Evolutionary conservation across 331 rosid genomes (phyloP), one percentile per base, ranked within the genome.

Genomic region (Dryas integrifolia): DNA sequence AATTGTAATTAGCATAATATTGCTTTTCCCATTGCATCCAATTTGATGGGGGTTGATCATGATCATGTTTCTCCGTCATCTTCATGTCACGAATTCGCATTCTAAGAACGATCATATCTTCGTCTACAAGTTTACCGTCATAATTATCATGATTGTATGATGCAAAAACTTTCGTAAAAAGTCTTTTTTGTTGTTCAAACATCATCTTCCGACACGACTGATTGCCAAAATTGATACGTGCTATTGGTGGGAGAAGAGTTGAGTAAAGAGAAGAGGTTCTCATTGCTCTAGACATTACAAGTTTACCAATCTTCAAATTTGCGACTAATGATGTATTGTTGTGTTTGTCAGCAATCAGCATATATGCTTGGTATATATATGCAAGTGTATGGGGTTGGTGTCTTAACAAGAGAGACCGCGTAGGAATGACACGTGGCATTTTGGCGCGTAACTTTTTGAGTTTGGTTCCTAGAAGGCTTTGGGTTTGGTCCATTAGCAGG

Each of bases 11-110:
- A n/a, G 8, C 73, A 70, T 44, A 76, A 16, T 82, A 63, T 46
- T 58, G 47, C 67, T 78, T 88, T 84, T 88, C 92, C 90, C 87
- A 85, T 49, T 80, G 85, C 69, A 52, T 84, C 92, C 90, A 88
- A 74, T 73, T 57, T 3, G 85, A 59, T 21, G 72, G 73, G 4
- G 64, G 51, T 63, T 5, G 51, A 7, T 67, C 55, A 9, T 39
- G 30, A 0, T 51, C 62, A 3, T 3, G 16, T 46, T 71, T 77
- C 67, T 24, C 79, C 38, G 73, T 59, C 84, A 49, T 77, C 81
- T 83, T 80, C 46, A 78, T 76, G 3, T 83, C 87, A 3, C 65
- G 90, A 57, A 88, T 86, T 69, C 88, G 58, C 79, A 67, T 75
- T 58, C 92, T 69, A 1, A 88, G 92, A 72, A 82, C 51, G 15